Evolutionary conservation across 257 asterid species (phyloP).

Genomic region (Solanum ossicruentum): DNA sequence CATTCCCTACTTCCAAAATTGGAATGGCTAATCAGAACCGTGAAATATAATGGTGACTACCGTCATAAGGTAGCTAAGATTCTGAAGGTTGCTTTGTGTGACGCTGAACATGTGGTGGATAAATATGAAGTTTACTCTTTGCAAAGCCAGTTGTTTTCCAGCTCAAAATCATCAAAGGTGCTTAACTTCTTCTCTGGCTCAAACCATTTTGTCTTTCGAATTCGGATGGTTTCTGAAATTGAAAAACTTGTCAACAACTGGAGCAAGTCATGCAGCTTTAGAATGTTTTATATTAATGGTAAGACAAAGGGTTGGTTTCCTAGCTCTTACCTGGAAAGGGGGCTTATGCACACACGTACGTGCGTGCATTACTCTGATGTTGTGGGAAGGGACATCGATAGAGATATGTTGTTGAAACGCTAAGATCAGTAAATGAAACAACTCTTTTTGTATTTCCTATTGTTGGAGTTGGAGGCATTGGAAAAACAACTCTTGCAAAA

Average conservation of each 20-base stretch:
- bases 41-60: no score
- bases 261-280: no score
- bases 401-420: slow-evolving; percentile 5
- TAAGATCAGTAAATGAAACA: background rate
- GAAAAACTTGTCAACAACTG: background rate
- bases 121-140: no score
- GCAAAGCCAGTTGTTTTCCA: no score
- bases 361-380: no score
- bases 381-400: slow-evolving; percentile 6
- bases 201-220: background rate
- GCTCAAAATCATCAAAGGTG: background rate
- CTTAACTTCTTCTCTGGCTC: background rate
- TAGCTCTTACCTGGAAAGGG: background rate
- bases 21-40: no score
- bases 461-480: slow-evolving; percentile 24
- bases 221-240: background rate
- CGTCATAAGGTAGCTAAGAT: no score
- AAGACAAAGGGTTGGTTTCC: background rate
- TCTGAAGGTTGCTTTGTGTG: no score
- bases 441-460: slow-evolving; percentile 9
- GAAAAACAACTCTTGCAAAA: slow-evolving; percentile 21
- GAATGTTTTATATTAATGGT: no score
- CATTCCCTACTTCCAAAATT: no score
- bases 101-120: no score
- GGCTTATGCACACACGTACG: background rate